Evolutionary conservation across 2,329 filamentous ascomycete species (phyloP).

Genomic region (Hawksworthiomyces lignivorus): DNA sequence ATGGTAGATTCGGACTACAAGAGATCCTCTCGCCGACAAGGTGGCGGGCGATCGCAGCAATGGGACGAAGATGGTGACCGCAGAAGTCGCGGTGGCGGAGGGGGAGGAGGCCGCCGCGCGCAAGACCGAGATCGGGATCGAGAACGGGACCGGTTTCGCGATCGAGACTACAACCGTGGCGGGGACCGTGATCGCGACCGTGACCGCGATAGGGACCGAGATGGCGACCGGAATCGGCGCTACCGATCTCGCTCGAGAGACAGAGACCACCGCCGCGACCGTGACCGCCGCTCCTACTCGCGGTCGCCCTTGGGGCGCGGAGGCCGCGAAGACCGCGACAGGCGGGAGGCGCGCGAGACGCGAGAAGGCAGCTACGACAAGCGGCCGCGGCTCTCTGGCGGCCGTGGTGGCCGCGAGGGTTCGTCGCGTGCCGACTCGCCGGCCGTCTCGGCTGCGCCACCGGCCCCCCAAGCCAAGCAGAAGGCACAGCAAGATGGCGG

Average conservation of each 20-base stretch:
- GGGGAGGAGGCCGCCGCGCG: too few relatives aligned
- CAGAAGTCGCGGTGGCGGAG: too few relatives aligned
- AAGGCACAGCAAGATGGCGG: too few relatives aligned
- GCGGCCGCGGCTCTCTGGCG: neutral
- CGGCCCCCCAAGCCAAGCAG: neutral
- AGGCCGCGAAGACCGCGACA: neutral
- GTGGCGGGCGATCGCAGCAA: too few relatives aligned
- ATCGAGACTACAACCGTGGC: constrained; percentile 4
- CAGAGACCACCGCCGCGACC: constrained; percentile 1
- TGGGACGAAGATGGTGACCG: too few relatives aligned
- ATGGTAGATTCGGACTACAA: too few relatives aligned
- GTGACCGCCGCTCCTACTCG: constrained; percentile 6
- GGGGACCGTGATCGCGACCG: constrained; percentile 3
- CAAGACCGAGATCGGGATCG: constrained; percentile 4
- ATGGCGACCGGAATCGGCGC: constrained; percentile 9
- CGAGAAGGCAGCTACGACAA: neutral
- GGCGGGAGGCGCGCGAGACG: neutral
- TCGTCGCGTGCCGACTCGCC: too few relatives aligned
- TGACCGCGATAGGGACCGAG: constrained; percentile 2
- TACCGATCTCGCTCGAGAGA: constrained; percentile 13
- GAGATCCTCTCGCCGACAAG: too few relatives aligned
- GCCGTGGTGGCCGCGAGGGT: neutral
- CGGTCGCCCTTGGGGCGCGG: neutral
- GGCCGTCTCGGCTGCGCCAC: neutral
- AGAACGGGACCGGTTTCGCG: constrained; percentile 4